Conservation (phyloP, 306 rosid species). For the Prunus davidiana region DNA sequence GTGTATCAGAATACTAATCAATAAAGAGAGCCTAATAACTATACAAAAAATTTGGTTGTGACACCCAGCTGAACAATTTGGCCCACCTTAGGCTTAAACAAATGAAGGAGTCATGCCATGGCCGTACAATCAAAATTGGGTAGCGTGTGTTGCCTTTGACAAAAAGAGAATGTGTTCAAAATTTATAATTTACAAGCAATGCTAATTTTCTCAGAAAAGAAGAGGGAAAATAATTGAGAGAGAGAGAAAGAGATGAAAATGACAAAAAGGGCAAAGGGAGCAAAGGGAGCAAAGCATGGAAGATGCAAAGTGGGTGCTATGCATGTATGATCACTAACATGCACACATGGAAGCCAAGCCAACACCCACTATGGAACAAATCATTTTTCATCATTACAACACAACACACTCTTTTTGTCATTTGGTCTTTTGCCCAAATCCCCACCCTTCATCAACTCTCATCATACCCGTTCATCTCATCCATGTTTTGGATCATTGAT, state of each 20-base stretch:
- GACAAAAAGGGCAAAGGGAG: slow-evolving; percentile 41
- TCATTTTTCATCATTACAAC: slow-evolving; percentile 53
- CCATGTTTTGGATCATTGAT: slow-evolving; percentile 1
- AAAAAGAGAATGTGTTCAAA: slow-evolving; percentile 21
- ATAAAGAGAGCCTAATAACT: too few species aligned
- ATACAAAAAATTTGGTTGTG: too few species aligned
- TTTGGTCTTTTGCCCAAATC: slow-evolving; percentile 15
- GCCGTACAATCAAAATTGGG: slow-evolving; percentile 40
- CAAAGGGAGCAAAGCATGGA: slow-evolving; percentile 37
- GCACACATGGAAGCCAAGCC: slow-evolving; percentile 68
- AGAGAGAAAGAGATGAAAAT: slow-evolving; percentile 22
- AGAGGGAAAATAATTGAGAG: neutral
- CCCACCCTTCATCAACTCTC: slow-evolving; percentile 56
- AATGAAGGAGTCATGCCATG: slow-evolving; percentile 13
- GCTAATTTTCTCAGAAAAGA: neutral
- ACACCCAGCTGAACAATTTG: slow-evolving; percentile 21
- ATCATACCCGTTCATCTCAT: slow-evolving; percentile 31
- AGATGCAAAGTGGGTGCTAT: slow-evolving; percentile 22
- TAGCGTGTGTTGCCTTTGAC: slow-evolving; percentile 31
- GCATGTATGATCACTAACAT: slow-evolving; percentile 35
- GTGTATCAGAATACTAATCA: neutral
- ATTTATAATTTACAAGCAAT: slow-evolving; percentile 1
- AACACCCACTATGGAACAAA: slow-evolving; percentile 53
- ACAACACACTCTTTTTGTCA: slow-evolving; percentile 55
- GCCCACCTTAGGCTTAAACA: slow-evolving; percentile 19